Evolutionary conservation across 2,329 filamentous ascomycete species (phyloP), one percentile per base, ranked within the genome.

Genomic region (Fusarium illudens): DNA sequence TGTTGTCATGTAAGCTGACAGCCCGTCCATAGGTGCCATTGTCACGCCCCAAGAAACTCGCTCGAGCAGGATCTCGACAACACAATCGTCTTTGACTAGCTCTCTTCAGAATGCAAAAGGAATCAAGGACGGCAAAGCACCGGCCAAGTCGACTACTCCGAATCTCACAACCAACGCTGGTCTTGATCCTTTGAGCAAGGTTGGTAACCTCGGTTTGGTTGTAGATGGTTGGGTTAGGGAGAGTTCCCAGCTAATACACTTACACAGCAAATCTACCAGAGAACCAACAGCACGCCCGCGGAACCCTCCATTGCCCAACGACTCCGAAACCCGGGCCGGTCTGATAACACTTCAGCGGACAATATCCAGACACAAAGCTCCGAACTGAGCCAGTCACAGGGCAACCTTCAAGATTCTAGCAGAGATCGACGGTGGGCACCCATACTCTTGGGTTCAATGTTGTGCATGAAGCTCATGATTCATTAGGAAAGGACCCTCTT

Each of bases 401-500:
- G 62, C 71, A 75, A 52, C 67, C 76, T 65, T 79, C 83, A 76
- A 51, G 86, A 88, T 72, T 74, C 75, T 29, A 72, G 71, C 52
- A 90, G 84, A 76, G 89, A 92, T 64, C 91, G 90, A 80, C 92
- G 87, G 90, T 92, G 81, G 54, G 74, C 48, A 95, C 42, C 19
- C 27, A 27, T 27, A 20, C 13, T n/a, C 20, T 17, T 15, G n/a
- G 22, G 20, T 15, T 19, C 25, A 15, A 27, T 37, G 25, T 27
- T 30, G 34, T 37, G 34, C 42, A 39, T 17, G n/a, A n/a, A 50
- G 64, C 67, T 71, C 36, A 70, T 50, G 11, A 27, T 48, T 20
- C 20, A 17, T 25, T 36, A 97, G 92, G 79, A 97, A 97, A 82
- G 91, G 92, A 27, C 88, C 91, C 17, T 97, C 94, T 13, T 97